A percentile compares a stretch with the other conserved stretches of the same genome.
phyloP scores from a whole-genome alignment of 192 early-diverging fungal genomes.

The Coemansia sp. region DNA sequence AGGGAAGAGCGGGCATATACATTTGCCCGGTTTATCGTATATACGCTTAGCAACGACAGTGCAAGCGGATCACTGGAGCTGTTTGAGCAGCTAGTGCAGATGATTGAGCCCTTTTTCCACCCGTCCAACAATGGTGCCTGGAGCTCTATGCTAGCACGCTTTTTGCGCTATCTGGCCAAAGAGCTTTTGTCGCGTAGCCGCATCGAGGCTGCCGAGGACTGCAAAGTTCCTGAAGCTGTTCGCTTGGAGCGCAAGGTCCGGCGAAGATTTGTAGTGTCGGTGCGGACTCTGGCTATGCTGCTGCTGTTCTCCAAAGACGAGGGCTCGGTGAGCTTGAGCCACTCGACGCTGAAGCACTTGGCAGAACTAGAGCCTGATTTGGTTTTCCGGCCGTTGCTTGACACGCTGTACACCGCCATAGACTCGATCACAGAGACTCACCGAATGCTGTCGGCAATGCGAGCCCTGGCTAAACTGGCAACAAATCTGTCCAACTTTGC shows the following conservation, averaged over 20 bases:
- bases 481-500: constrained; percentile 69
- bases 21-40: constrained; percentile 78
- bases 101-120: constrained; percentile 85
- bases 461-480: constrained; percentile 66
- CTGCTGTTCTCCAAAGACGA: constrained; percentile 52
- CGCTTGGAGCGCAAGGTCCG: constrained; percentile 33
- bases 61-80: constrained; percentile 57
- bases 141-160: constrained; percentile 69
- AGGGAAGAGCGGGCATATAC: constrained; percentile 45
- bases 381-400: constrained; percentile 78
- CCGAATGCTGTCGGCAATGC: constrained; percentile 81
- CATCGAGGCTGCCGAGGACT: constrained; percentile 24
- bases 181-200: constrained; percentile 65
- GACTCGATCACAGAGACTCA: constrained; percentile 76
- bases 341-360: constrained; percentile 49
- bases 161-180: constrained; percentile 63
- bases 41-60: constrained; percentile 63
- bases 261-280: constrained; percentile 39
- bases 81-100: constrained; percentile 74
- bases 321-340: constrained; percentile 38
- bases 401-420: constrained; percentile 82
- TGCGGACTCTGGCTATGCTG: constrained; percentile 43
- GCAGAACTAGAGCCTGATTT: constrained; percentile 68
- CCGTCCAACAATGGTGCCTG: constrained; percentile 90
- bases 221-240: constrained; percentile 15